phyloP scores from a whole-genome alignment of 441 rosid genomes.

The Omphalea diandra region DNA sequence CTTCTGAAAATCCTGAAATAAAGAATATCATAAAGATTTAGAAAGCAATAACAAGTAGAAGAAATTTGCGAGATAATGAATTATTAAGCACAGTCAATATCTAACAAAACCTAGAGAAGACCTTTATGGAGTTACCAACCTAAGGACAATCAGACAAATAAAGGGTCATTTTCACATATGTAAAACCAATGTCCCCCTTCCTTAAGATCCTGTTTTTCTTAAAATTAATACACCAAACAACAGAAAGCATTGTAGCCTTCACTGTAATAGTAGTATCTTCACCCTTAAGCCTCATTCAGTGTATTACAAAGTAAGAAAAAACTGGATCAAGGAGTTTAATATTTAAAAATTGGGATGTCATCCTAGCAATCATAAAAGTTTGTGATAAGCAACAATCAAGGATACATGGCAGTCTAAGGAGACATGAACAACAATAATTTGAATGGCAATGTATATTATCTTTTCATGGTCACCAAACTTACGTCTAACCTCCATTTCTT shows the following conservation, averaged over 20 bases:
- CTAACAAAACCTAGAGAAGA: conserved; percentile 8
- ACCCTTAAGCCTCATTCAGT: neutral
- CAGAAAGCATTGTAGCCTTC: neutral
- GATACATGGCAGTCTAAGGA: neutral
- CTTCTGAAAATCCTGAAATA: conserved; percentile 78
- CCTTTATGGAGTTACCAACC: neutral
- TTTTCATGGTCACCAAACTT: neutral
- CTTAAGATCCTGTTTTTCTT: neutral
- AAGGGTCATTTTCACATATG: neutral
- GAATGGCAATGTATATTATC: neutral
- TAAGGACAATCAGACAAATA: neutral
- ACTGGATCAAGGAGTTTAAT: neutral
- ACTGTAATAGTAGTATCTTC: neutral
- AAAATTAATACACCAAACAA: neutral
- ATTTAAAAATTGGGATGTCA: neutral
- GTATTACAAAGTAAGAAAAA: neutral
- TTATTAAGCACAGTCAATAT: neutral
- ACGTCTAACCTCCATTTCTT: neutral
- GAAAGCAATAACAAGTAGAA: conserved; percentile 10
- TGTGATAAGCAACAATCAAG: neutral
- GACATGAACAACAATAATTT: neutral
- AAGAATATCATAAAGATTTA: conserved; percentile 9
- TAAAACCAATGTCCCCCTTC: neutral
- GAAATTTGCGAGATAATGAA: conserved; percentile 16
- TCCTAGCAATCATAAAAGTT: neutral